Conservation (phyloP, 306 rosid genomes). For the Quercus rubra region DNA sequence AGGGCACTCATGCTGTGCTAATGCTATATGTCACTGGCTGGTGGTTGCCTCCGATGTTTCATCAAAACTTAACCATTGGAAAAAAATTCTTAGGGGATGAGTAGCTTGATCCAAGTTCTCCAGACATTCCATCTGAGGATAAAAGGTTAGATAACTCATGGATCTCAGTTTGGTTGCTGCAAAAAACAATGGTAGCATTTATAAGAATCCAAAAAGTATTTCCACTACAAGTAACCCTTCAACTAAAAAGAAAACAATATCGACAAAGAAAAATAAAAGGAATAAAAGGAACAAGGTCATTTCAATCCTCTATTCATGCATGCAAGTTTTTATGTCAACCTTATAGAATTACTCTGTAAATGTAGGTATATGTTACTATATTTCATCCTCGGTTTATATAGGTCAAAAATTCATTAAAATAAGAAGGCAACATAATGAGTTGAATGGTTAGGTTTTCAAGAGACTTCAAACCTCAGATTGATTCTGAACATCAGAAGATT, state of each 20-base stretch:
- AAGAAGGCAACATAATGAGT: not conserved
- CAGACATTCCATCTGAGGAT: conserved; percentile 30
- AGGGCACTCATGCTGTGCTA: conserved; percentile 10
- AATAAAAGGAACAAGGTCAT: not conserved
- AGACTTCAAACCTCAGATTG: not conserved
- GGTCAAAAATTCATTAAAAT: not conserved
- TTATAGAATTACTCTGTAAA: not conserved
- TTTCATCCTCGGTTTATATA: not conserved
- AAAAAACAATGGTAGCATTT: conserved; percentile 15
- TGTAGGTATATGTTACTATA: not conserved
- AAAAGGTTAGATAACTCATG: conserved; percentile 19
- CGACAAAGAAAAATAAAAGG: not conserved
- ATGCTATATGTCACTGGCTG: conserved; percentile 22
- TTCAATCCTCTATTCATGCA: not conserved
- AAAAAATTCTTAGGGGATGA: conserved; percentile 13
- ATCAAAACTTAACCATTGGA: conserved; percentile 1
- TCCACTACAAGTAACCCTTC: not conserved
- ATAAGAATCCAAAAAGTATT: conserved; percentile 14
- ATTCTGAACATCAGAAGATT: not conserved
- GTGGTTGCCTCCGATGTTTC: conserved; percentile 24
- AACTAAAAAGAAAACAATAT: not conserved
- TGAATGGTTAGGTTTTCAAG: not conserved
- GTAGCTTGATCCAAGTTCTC: conserved; percentile 24
- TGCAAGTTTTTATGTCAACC: not conserved
- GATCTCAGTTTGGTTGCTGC: conserved; percentile 53